Percentiles rank a stretch among this genome's conserved stretches.
These are phyloP conservation scores for Pyricularia sp. DNA, from an alignment of 2,329 filamentous ascomycete genomes.

Conservation along the genomic window DNA sequence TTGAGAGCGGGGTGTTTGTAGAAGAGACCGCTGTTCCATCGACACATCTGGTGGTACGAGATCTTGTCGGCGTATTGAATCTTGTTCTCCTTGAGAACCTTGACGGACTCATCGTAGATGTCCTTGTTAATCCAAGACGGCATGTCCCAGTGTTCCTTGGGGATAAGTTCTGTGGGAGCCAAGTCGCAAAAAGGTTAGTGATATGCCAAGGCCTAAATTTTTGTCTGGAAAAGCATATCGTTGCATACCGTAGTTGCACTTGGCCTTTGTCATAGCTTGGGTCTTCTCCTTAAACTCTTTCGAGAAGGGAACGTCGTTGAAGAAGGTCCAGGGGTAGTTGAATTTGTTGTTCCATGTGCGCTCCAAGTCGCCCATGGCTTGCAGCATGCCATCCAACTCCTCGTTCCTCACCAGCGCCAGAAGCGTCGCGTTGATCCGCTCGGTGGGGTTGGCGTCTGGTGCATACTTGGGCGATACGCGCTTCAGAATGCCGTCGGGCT, in stretches of 20 bases:
- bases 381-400: slow-evolving; percentile 74
- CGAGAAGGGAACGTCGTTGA: slow-evolving; percentile 91
- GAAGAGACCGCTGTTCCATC: slow-evolving; percentile 98
- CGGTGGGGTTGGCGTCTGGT: slow-evolving; percentile 62
- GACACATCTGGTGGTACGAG: slow-evolving; percentile 98
- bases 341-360: slow-evolving; percentile 97
- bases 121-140: slow-evolving; percentile 89
- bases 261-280: slow-evolving; percentile 73
- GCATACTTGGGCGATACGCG: slow-evolving; percentile 71
- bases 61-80: slow-evolving; percentile 86
- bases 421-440: slow-evolving; percentile 87
- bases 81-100: slow-evolving; percentile 70
- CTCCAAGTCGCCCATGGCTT: slow-evolving; percentile 86
- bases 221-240: neutral
- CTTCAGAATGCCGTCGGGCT: slow-evolving; percentile 69
- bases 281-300: slow-evolving; percentile 88
- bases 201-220: neutral
- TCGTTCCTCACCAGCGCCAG: slow-evolving; percentile 87
- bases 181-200: neutral
- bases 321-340: slow-evolving; percentile 99
- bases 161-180: slow-evolving; percentile 61
- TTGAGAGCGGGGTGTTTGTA: slow-evolving; percentile 88
- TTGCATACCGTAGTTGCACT: slow-evolving; percentile 67
- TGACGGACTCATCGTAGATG: slow-evolving; percentile 74
- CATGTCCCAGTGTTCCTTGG: slow-evolving; percentile 89